Evolutionary conservation across 192 early-diverging fungal genomes (phyloP), one percentile per base, ranked within the genome.

Genomic region (Backusella mclennaniae): DNA sequence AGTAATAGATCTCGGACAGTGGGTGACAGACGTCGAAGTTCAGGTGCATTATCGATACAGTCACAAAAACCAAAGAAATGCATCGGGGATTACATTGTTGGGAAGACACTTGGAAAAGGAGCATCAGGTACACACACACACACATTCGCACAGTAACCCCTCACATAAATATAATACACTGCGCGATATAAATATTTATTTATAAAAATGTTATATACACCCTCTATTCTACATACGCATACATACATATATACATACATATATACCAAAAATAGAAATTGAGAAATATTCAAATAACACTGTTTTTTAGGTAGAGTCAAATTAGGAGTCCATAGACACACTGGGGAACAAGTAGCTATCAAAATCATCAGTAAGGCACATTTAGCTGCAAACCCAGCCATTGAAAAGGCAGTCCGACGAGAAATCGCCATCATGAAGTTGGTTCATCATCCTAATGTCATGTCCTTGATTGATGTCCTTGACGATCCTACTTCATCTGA

Each of bases 401-500:
- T 86, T 21, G 78, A 86, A 67, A 84, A 84, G 15, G 87, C 85
- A 4, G 85, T 86, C 35, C 75, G 83, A 38, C 83, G 87, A 15
- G 87, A 88, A 74, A 88, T 88, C 71, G 84, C 87, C 17, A 86
- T 88, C 35, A 88, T 86, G 85, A 86, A 85, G 66, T 36, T 85
- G 11, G 83, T 88, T 73, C 79, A 81, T 39, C 87, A 88, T 67
- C 87, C 87, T 0, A 84, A 86, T 78, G 82, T 88, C 66, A 86
- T 86, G 78, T 78, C 82, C 2, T 69, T 88, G 9, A 80, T 84
- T 41, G 85, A 88, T 73, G 87, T 88, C 3, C 78, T 82, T 71
- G 80, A 82, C 19, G 80, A 82, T 67, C 63, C 76, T 14, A 53
- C 49, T 59, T 77, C 76, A 23, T 70, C 76, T 66, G 80, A 82